Evolutionary conservation across 305 asterid species (phyloP).

Genomic region (Solanum aculeatissimum): DNA sequence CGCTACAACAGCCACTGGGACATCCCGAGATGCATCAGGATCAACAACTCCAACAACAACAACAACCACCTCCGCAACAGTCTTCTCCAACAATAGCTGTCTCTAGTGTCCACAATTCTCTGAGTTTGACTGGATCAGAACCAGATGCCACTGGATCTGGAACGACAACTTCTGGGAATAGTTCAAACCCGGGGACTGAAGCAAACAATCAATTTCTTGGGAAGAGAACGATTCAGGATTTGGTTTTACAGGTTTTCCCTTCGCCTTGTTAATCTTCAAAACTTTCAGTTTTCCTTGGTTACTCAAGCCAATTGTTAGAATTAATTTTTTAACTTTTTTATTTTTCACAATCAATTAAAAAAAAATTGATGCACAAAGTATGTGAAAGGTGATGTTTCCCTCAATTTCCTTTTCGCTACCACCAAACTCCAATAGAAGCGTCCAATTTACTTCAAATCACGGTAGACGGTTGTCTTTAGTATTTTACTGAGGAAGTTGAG

Average conservation of each 20-base stretch:
- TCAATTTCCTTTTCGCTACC: not conserved
- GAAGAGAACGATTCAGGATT: conserved; percentile 83
- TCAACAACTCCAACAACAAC: not conserved
- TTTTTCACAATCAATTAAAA: not conserved
- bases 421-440: not conserved
- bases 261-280: not conserved
- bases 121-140: conserved; percentile 86
- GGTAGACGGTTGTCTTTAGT: not conserved
- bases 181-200: conserved; percentile 89
- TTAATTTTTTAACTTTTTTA: not conserved
- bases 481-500: not conserved
- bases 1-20: conserved; percentile 40
- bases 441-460: not conserved
- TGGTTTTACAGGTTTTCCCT: conserved; percentile 64
- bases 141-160: conserved; percentile 89
- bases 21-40: conserved; percentile 11
- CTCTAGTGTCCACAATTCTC: conserved; percentile 56
- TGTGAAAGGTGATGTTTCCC: not conserved
- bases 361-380: not conserved
- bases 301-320: not conserved
- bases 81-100: conserved; percentile 62
- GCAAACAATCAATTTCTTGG: conserved; percentile 82
- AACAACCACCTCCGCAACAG: conserved; percentile 19
- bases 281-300: not conserved
- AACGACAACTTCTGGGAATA: conserved; percentile 76